phyloP scores from a whole-genome alignment of 805 yeast species.

The Yarrowia sp. region DNA sequence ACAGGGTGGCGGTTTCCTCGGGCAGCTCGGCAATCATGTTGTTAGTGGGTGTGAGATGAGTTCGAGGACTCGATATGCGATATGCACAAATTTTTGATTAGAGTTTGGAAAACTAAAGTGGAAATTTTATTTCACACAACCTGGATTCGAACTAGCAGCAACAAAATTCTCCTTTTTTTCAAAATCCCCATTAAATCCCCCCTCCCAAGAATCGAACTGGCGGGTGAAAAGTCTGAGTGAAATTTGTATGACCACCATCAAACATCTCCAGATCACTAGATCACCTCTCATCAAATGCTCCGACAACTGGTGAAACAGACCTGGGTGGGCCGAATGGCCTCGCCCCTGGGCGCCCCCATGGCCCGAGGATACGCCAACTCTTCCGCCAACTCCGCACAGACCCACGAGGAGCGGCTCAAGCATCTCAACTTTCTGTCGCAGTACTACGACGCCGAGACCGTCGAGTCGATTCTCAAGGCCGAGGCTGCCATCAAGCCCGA shows the following conservation, averaged over 20 bases:
- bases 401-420: slow-evolving; percentile 44
- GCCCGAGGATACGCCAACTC: slow-evolving; percentile 25
- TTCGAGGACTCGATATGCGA: not conserved
- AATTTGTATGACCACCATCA: no score
- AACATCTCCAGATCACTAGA: not conserved
- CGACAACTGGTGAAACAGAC: slow-evolving; percentile 37
- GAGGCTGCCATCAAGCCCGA: slow-evolving; percentile 76
- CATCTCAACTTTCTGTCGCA: slow-evolving; percentile 68
- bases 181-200: no score
- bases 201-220: not conserved
- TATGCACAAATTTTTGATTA: slow-evolving; percentile 34
- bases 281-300: not conserved
- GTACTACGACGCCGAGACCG: slow-evolving; percentile 81
- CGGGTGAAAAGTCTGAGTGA: not conserved
- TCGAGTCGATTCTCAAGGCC: slow-evolving; percentile 81
- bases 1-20: slow-evolving; percentile 21
- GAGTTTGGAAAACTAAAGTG: not conserved
- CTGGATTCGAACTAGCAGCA: not conserved
- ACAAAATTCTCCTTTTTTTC: not conserved
- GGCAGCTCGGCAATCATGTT: slow-evolving; percentile 24
- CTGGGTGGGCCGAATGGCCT: slow-evolving; percentile 3
- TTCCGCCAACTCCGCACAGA: not conserved
- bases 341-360: not conserved
- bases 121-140: not conserved
- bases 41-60: not conserved